Percentiles rank a stretch among this genome's conserved stretches.
Conservation (phyloP, 2,329 filamentous ascomycete genomes). For the Pseudopyrenochaeta lycopersici region DNA sequence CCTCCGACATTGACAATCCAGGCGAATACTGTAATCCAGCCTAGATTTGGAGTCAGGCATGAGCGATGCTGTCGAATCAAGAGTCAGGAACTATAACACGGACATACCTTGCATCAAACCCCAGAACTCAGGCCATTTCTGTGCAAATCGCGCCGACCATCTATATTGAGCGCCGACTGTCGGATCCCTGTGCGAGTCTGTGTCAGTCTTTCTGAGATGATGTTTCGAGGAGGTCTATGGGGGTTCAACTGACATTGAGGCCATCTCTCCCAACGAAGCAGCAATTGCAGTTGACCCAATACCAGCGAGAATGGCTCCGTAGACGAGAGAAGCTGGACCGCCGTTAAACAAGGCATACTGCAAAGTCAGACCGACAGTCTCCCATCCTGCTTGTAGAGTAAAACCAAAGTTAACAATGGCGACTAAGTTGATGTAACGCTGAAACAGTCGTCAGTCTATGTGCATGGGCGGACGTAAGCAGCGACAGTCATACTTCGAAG, state of each 20-base stretch:
- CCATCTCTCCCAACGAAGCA: conserved; percentile 40
- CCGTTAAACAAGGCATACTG: conserved; percentile 38
- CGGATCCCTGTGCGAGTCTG: too few species aligned
- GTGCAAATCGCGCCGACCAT: conserved; percentile 36
- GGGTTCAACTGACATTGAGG: too few species aligned
- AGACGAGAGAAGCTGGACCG: conserved; percentile 37
- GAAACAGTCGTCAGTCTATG: too few species aligned
- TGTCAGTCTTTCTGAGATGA: too few species aligned
- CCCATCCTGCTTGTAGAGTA: conserved; percentile 35
- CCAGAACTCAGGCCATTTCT: conserved; percentile 30
- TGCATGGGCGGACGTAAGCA: too few species aligned
- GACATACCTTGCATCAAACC: conserved; percentile 40
- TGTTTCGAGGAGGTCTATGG: too few species aligned
- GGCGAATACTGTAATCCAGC: conserved; percentile 49
- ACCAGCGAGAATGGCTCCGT: conserved; percentile 35
- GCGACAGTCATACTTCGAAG: too few species aligned
- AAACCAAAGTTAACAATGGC: conserved; percentile 35
- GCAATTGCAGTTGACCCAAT: conserved; percentile 41
- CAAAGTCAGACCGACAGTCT: conserved; percentile 35
- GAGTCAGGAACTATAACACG: too few species aligned
- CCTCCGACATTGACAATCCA: conserved; percentile 45
- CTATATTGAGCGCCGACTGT: conserved; percentile 41
- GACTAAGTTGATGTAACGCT: conserved; percentile 36
- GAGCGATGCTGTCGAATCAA: too few species aligned
- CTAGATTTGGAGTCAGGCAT: too few species aligned